These are phyloP conservation scores for Diospyros kaki DNA, from an alignment of 148 eudicot species.

Conservation along the genomic window DNA sequence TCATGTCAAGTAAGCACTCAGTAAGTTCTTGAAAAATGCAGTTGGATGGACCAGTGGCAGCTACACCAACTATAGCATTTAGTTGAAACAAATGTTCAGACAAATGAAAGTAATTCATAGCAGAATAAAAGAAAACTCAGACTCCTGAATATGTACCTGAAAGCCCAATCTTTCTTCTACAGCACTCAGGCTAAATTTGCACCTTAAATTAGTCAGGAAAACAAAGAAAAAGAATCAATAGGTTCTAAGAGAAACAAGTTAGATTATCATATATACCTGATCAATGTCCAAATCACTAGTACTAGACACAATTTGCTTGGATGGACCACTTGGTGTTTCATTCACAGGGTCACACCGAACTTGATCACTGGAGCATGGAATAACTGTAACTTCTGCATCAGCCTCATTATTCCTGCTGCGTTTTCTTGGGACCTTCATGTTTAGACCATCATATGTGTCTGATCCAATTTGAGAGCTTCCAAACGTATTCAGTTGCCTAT, in stretches of 20 bases:
- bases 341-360: conserved; percentile 15
- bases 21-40: conserved; percentile 62
- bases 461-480: conserved; percentile 32
- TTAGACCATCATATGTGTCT: conserved; percentile 14
- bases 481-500: conserved; percentile 15
- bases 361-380: conserved; percentile 17
- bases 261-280: conserved; percentile 23
- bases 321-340: conserved; percentile 17
- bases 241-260: background rate
- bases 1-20: conserved; percentile 61
- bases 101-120: conserved; percentile 4
- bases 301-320: conserved; percentile 8
- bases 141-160: conserved; percentile 44
- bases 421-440: conserved; percentile 42
- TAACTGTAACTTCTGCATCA: conserved; percentile 19
- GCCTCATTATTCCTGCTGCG: conserved; percentile 32
- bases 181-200: conserved; percentile 59
- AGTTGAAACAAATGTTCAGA: background rate
- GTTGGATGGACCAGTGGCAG: conserved; percentile 30
- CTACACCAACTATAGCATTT: conserved; percentile 16
- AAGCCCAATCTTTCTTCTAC: conserved; percentile 31
- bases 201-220: conserved; percentile 20
- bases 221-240: background rate
- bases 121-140: conserved; percentile 1
- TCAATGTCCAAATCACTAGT: conserved; percentile 4